Evolutionary conservation across 75 land plant genomes (phyloP).

Genomic region (Picea sitchensis): DNA sequence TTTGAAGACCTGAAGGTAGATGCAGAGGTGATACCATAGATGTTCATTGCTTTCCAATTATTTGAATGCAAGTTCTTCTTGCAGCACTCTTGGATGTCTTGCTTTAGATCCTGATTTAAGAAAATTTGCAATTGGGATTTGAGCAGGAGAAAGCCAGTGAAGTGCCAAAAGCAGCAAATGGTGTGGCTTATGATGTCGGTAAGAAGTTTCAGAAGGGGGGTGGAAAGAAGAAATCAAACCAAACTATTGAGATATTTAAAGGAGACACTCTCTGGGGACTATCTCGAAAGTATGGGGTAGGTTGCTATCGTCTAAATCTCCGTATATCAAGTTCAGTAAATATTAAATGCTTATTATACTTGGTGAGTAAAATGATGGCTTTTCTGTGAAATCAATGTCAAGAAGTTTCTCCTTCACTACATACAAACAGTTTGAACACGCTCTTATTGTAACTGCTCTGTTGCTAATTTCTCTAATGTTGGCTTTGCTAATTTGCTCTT

Average conservation of each 20-base stretch:
- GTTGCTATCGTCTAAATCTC: not conserved
- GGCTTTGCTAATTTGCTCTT: no score
- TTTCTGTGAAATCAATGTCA: no score
- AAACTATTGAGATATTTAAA: slow-evolving; percentile 11
- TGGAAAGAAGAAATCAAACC: slow-evolving; percentile 3
- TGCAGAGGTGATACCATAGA: not conserved
- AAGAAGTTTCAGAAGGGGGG: slow-evolving; percentile 8
- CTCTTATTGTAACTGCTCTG: no score
- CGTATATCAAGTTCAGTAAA: no score
- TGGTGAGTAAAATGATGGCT: no score
- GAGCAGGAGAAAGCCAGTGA: slow-evolving; percentile 8
- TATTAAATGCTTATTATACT: no score
- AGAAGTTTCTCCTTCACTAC: no score
- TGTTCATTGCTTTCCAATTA: not conserved
- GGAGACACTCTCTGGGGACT: slow-evolving; percentile 26
- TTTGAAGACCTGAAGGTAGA: slow-evolving; percentile 2
- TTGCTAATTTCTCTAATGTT: no score
- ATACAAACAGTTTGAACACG: no score
- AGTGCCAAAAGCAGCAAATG: not conserved
- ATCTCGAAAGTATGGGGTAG: slow-evolving; percentile 23
- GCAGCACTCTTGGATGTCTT: not conserved
- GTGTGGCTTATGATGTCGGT: not conserved
- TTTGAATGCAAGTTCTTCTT: not conserved
- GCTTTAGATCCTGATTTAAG: not conserved
- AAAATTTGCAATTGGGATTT: not conserved